Percentiles rank a stretch among this genome's conserved stretches.
Conservation (phyloP, 495 filamentous ascomycete species). For the Echria macrotheca region DNA sequence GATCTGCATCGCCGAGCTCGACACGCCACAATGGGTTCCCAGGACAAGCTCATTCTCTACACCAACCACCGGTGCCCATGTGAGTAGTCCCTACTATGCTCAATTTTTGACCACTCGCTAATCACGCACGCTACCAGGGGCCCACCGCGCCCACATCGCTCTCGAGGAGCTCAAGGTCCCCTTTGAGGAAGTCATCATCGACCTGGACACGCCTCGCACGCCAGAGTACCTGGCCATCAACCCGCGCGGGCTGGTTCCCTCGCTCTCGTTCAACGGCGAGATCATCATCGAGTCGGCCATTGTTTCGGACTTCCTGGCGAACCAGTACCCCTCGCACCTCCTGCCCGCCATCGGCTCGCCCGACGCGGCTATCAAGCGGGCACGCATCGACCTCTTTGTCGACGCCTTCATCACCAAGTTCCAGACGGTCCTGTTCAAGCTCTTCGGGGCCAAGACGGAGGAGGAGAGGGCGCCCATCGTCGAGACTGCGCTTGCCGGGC, state of each 20-base stretch:
- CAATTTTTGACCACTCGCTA: no score
- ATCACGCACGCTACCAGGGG: conserved; percentile 37
- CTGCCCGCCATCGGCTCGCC: conserved; percentile 41
- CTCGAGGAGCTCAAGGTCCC: conserved; percentile 66
- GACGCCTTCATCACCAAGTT: conserved; percentile 69
- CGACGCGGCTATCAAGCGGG: conserved; percentile 49
- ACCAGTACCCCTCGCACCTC: conserved; percentile 45
- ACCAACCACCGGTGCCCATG: conserved; percentile 74
- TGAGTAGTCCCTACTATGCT: conserved; percentile 11
- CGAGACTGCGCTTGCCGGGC: conserved; percentile 44
- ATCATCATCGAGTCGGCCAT: conserved; percentile 71
- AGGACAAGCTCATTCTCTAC: conserved; percentile 53
- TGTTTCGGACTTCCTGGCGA: conserved; percentile 68
- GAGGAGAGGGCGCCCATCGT: conserved; percentile 34
- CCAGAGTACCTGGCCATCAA: conserved; percentile 84
- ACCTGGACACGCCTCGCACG: conserved; percentile 65
- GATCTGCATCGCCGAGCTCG: no score
- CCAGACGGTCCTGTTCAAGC: conserved; percentile 37
- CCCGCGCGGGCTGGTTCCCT: conserved; percentile 76
- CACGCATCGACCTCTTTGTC: conserved; percentile 68
- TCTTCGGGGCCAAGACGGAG: conserved; percentile 33
- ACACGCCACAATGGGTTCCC: conserved; percentile 24
- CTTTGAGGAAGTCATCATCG: conserved; percentile 76
- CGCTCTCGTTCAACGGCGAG: conserved; percentile 60
- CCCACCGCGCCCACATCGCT: conserved; percentile 74